Percentiles rank a stretch among this genome's conserved stretches.
phyloP scores from a whole-genome alignment of 2,329 filamentous ascomycete genomes.

The Colletotrichum zoysiae region DNA sequence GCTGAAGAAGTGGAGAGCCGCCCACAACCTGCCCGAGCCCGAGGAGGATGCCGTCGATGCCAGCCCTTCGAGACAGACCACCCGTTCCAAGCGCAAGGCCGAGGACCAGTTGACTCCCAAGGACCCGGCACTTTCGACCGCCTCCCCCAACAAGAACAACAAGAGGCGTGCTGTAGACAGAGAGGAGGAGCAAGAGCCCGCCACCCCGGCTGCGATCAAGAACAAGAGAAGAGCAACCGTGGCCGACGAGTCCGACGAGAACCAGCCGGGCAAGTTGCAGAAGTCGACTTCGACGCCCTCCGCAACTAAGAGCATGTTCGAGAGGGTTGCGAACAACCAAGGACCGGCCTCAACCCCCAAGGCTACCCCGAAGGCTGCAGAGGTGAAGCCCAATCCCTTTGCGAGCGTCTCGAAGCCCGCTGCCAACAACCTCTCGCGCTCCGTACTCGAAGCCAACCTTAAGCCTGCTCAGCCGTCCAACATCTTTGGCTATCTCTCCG shows the following conservation, averaged over 20 bases:
- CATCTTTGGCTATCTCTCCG: slow-evolving; percentile 72
- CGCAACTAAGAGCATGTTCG: slow-evolving; percentile 68
- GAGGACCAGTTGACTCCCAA: slow-evolving; percentile 61
- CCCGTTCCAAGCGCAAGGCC: slow-evolving; percentile 66
- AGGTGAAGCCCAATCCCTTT: slow-evolving; percentile 51
- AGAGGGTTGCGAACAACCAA: slow-evolving; percentile 67
- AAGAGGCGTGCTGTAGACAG: slow-evolving; percentile 64
- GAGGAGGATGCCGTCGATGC: slow-evolving; percentile 57
- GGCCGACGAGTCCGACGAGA: slow-evolving; percentile 58
- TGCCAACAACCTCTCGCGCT: slow-evolving; percentile 56
- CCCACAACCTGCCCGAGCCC: slow-evolving; percentile 65
- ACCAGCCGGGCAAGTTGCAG: slow-evolving; percentile 63
- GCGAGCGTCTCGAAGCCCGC: slow-evolving; percentile 50
- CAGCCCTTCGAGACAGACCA: slow-evolving; percentile 50
- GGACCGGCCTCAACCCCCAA: slow-evolving; percentile 50
- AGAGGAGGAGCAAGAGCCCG: slow-evolving; percentile 51
- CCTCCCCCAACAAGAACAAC: slow-evolving; percentile 54
- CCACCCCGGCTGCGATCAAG: slow-evolving; percentile 56
- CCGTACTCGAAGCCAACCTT: slow-evolving; percentile 55
- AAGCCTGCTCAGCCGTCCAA: slow-evolving; percentile 57
- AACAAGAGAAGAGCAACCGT: slow-evolving; percentile 66
- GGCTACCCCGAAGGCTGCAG: slow-evolving; percentile 48
- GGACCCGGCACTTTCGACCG: slow-evolving; percentile 50
- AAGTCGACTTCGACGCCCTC: slow-evolving; percentile 61
- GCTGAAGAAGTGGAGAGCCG: slow-evolving; percentile 69